phyloP scores from a whole-genome alignment of 139 green algal genomes.

The Chlorella vulgaris region DNA sequence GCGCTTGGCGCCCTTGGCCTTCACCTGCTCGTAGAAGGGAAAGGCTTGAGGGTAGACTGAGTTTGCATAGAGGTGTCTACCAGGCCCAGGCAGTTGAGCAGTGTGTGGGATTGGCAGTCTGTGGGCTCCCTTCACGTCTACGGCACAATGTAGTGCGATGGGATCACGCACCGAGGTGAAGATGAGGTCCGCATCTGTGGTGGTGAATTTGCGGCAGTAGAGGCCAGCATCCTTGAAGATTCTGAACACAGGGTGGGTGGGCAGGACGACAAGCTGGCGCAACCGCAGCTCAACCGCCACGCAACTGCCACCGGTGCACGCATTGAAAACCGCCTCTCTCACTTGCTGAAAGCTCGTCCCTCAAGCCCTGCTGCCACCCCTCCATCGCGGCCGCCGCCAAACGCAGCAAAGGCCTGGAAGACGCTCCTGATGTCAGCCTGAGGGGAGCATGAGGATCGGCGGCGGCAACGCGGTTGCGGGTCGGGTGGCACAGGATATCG shows the following conservation, averaged over 20 bases:
- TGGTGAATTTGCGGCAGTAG: constrained; percentile 11
- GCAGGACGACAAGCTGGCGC: neutral
- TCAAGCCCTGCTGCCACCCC: constrained; percentile 4
- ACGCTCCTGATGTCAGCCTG: neutral
- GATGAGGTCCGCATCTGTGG: constrained; percentile 21
- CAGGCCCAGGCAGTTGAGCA: too few species aligned
- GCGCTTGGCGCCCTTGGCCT: constrained; percentile 23
- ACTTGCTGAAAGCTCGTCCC: constrained; percentile 18
- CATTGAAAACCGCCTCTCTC: too few species aligned
- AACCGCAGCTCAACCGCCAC: neutral
- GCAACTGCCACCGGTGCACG: too few species aligned
- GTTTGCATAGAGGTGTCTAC: too few species aligned
- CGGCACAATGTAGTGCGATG: too few species aligned
- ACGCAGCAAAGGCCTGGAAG: neutral
- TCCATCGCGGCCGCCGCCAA: neutral
- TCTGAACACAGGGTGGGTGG: neutral
- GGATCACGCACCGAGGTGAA: constrained; percentile 15
- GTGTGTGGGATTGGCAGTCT: too few species aligned
- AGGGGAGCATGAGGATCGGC: neutral
- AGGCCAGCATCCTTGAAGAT: neutral
- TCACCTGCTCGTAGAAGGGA: neutral
- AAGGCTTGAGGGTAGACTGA: too few species aligned
- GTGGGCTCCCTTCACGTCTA: too few species aligned
- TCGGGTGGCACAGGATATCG: too few species aligned
- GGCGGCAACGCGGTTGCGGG: neutral